These are phyloP conservation scores for Stagonosporopsis rhizophila DNA, from an alignment of 2,329 filamentous ascomycete genomes.

Conservation along the genomic window DNA sequence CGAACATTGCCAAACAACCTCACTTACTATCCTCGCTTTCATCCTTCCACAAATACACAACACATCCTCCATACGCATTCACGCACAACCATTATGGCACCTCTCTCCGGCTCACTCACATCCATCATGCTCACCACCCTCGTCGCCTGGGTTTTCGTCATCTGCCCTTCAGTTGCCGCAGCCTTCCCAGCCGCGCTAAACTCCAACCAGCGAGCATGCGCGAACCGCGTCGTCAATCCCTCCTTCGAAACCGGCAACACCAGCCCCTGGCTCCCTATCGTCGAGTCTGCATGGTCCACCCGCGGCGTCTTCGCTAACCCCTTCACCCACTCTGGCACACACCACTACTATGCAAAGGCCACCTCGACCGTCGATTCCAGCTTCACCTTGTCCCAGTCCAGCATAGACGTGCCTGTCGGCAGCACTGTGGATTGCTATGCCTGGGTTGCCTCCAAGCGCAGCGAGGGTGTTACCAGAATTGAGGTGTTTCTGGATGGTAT, in stretches of 20 bases:
- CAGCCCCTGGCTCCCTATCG: conserved; percentile 9
- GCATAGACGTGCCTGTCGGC: not conserved
- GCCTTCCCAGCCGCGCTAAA: conserved; percentile 1
- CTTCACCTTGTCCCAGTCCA: conserved; percentile 6
- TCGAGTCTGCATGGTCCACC: conserved; percentile 2
- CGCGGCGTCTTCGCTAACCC: not conserved
- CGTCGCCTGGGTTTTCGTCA: not conserved
- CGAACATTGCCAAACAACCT: not conserved
- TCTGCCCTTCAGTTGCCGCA: not conserved
- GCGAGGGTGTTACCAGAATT: not conserved
- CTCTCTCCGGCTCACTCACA: not conserved
- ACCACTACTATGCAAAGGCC: conserved; percentile 6
- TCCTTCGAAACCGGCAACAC: conserved; percentile 8
- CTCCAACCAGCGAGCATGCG: not conserved
- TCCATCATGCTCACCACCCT: not conserved
- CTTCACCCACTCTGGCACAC: not conserved
- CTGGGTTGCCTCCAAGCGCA: conserved; percentile 3
- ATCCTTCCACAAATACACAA: not conserved
- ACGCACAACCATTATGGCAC: not conserved
- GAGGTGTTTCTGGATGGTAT: conserved; percentile 10
- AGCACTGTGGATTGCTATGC: conserved; percentile 1
- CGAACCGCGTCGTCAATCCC: conserved; percentile 6
- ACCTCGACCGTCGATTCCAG: not conserved
- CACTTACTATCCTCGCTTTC: not conserved
- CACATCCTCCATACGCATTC: not conserved